Conservation (phyloP, 495 filamentous ascomycete species). For the Neurospora sp. region DNA sequence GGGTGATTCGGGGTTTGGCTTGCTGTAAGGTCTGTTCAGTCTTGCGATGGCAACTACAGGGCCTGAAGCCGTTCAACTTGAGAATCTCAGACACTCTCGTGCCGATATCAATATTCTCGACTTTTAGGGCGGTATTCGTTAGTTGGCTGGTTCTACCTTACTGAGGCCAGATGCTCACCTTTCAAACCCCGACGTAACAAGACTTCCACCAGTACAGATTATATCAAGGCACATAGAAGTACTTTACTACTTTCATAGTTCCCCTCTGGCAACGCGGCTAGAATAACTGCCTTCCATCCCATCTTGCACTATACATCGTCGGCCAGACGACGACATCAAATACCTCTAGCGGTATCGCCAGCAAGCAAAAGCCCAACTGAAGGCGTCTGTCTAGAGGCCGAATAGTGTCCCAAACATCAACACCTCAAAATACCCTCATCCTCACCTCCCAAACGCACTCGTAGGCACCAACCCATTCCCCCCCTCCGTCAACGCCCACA, state of each 20-base stretch:
- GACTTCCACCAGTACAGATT: background rate
- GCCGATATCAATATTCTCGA: background rate
- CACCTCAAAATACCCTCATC: background rate
- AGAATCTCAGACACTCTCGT: background rate
- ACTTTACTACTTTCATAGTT: background rate
- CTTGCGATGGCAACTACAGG: background rate
- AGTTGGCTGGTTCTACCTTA: background rate
- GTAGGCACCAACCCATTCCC: conserved; percentile 34
- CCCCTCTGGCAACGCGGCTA: background rate
- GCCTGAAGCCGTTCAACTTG: background rate
- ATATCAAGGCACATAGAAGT: background rate
- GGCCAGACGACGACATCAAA: background rate
- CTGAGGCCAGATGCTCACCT: background rate
- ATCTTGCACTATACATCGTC: background rate
- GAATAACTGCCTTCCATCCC: background rate
- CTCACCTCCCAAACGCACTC: conserved; percentile 11
- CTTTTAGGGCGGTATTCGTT: background rate
- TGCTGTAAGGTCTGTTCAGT: background rate
- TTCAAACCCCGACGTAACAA: background rate
- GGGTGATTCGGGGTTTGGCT: background rate
- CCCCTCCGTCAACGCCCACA: conserved; percentile 69
- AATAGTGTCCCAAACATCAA: background rate
- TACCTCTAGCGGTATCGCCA: background rate
- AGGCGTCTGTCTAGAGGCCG: background rate
- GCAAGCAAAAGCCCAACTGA: background rate